These are phyloP conservation scores for Agroathelia rolfsii DNA, from an alignment of 1,284 basidiomycete species.

Conservation along the genomic window DNA sequence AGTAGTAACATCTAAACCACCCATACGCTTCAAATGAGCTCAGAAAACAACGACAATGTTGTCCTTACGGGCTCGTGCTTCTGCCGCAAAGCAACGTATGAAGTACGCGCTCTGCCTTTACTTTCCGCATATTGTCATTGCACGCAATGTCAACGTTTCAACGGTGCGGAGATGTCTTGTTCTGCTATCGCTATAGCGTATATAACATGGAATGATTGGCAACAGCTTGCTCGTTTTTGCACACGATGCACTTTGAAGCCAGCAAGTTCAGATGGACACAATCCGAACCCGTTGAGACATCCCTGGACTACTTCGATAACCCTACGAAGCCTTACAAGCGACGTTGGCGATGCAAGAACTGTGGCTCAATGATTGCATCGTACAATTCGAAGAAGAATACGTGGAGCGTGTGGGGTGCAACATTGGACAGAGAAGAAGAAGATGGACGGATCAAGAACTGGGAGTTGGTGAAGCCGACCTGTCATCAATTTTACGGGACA, in stretches of 20 bases:
- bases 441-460: conserved; percentile 13
- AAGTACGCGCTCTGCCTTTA: conserved; percentile 9
- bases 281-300: conserved; percentile 2
- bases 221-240: conserved; percentile 14
- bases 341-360: conserved; percentile 13
- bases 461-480: conserved; percentile 15
- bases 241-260: conserved; percentile 11
- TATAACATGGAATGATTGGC: conserved; percentile 3
- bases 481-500: conserved; percentile 16
- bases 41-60: too few species aligned
- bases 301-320: conserved; percentile 26
- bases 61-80: conserved; percentile 24
- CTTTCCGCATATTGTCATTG: conserved; percentile 16
- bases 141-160: conserved; percentile 10
- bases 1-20: too few species aligned
- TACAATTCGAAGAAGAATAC: conserved; percentile 12
- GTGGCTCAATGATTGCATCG: conserved; percentile 11
- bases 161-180: conserved; percentile 6
- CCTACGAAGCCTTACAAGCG: conserved; percentile 18
- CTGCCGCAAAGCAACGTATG: conserved; percentile 11
- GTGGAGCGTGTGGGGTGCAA: conserved; percentile 14
- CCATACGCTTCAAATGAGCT: too few species aligned
- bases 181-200: not conserved
- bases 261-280: conserved; percentile 13
- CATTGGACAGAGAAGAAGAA: conserved; percentile 13